phyloP scores from a whole-genome alignment of 345 rosid genomes.

The Acer campestre region DNA sequence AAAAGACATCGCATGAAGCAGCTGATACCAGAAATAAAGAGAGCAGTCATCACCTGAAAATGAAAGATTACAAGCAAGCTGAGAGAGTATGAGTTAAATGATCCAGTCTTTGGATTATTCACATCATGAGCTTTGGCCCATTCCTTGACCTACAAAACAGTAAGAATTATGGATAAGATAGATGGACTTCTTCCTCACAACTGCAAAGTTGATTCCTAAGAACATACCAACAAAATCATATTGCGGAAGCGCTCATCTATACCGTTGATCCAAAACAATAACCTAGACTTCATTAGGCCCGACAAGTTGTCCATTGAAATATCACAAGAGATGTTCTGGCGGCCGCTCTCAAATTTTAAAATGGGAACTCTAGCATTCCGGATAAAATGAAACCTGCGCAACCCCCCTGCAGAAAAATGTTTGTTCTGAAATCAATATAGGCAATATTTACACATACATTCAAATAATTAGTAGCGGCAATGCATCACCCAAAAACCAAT shows the following conservation, averaged over 20 bases:
- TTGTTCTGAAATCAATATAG: conserved; percentile 12
- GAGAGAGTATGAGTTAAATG: conserved; percentile 82
- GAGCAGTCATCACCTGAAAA: conserved; percentile 64
- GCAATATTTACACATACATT: conserved; percentile 7
- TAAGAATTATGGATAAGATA: conserved; percentile 1
- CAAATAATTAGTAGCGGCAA: conserved; percentile 8
- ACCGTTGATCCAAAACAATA: conserved; percentile 74
- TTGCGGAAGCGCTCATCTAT: conserved; percentile 86
- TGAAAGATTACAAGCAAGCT: conserved; percentile 86
- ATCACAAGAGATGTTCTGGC: conserved; percentile 72
- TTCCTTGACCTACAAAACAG: conserved; percentile 76
- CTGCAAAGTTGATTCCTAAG: conserved; percentile 2
- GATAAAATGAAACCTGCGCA: conserved; percentile 55
- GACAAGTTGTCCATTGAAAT: conserved; percentile 77
- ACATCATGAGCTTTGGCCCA: conserved; percentile 91
- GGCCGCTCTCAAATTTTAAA: conserved; percentile 57
- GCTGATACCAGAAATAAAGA: neutral
- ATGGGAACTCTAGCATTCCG: conserved; percentile 81
- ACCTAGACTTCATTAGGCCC: conserved; percentile 76
- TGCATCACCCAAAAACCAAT: neutral
- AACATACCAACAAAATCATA: conserved; percentile 72
- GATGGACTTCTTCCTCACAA: conserved; percentile 4
- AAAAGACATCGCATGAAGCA: neutral
- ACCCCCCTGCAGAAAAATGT: conserved; percentile 46
- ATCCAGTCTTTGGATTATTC: conserved; percentile 69